Conservation (phyloP, 768 basidiomycete species). For the Dioszegia hungarica region DNA sequence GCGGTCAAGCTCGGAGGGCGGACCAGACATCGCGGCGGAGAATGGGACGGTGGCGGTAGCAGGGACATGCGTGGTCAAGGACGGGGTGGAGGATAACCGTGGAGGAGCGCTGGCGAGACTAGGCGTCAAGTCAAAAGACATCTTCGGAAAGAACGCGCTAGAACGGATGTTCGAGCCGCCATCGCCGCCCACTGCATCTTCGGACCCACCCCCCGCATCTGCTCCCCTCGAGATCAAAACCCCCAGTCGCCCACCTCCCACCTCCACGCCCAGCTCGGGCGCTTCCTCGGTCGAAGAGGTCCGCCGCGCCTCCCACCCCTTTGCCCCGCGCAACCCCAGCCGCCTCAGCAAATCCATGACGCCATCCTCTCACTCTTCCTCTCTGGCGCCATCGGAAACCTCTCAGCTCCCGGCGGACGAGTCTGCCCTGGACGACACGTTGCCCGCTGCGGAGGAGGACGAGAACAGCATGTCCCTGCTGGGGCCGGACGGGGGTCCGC, state of each 20-base stretch:
- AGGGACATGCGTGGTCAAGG: slow-evolving; percentile 42
- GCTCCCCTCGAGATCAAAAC: neutral
- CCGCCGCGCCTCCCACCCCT: slow-evolving; percentile 31
- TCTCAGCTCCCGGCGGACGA: slow-evolving; percentile 3
- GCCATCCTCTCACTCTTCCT: slow-evolving; percentile 26
- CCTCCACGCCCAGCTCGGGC: neutral
- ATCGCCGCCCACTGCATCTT: slow-evolving; percentile 58
- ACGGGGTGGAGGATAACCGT: slow-evolving; percentile 39
- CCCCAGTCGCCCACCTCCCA: neutral
- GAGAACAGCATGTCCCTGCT: neutral
- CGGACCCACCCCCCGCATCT: neutral
- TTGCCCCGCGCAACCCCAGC: slow-evolving; percentile 42
- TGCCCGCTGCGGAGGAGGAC: neutral
- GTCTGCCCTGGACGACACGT: slow-evolving; percentile 3
- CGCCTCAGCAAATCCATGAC: slow-evolving; percentile 45
- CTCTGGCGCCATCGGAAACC: slow-evolving; percentile 2
- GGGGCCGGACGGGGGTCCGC: neutral
- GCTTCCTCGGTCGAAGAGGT: slow-evolving; percentile 9
- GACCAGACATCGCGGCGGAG: slow-evolving; percentile 48
- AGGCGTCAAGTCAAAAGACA: slow-evolving; percentile 42
- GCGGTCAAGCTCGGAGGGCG: slow-evolving; percentile 29
- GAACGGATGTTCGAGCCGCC: slow-evolving; percentile 94
- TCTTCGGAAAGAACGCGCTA: slow-evolving; percentile 81
- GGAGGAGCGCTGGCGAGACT: slow-evolving; percentile 28
- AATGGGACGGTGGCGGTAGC: neutral